phyloP scores from a whole-genome alignment of 352 stramenopile species.

The Pythium sp. region DNA sequence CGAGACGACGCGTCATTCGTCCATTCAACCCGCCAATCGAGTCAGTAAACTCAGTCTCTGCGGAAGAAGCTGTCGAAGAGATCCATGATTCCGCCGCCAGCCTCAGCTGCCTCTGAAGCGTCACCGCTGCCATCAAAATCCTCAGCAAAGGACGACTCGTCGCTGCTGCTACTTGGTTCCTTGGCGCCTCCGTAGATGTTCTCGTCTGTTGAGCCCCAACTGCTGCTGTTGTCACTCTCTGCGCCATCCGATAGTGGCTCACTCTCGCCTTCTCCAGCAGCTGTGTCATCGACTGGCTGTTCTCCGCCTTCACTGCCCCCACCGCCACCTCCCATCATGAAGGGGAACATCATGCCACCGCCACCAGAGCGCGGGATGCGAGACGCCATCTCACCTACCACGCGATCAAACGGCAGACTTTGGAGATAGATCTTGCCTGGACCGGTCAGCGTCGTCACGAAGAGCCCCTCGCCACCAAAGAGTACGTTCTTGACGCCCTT shows the following conservation, averaged over 20 bases:
- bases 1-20: background rate
- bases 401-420: slow-evolving; percentile 89
- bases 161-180: slow-evolving; percentile 8
- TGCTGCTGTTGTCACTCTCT: slow-evolving; percentile 13
- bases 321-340: slow-evolving; percentile 66
- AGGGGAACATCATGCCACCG: slow-evolving; percentile 86
- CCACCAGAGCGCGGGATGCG: slow-evolving; percentile 77
- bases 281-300: slow-evolving; percentile 15
- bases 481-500: slow-evolving; percentile 93
- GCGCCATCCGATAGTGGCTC: slow-evolving; percentile 9
- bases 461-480: slow-evolving; percentile 93
- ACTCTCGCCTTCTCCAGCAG: slow-evolving; percentile 23
- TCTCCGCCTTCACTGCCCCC: slow-evolving; percentile 17
- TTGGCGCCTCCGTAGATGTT: slow-evolving; percentile 47
- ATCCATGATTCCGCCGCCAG: slow-evolving; percentile 42
- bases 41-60: slow-evolving; percentile 19
- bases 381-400: slow-evolving; percentile 90
- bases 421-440: slow-evolving; percentile 91
- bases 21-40: background rate
- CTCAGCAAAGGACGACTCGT: slow-evolving; percentile 21
- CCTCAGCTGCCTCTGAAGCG: slow-evolving; percentile 15
- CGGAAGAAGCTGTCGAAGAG: slow-evolving; percentile 64
- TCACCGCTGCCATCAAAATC: slow-evolving; percentile 22
- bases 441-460: slow-evolving; percentile 92
- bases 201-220: slow-evolving; percentile 39